Evolutionary conservation across 805 yeast genomes (phyloP), one percentile per base, ranked within the genome.

Genomic region (Metschnikowia lochheadii): DNA sequence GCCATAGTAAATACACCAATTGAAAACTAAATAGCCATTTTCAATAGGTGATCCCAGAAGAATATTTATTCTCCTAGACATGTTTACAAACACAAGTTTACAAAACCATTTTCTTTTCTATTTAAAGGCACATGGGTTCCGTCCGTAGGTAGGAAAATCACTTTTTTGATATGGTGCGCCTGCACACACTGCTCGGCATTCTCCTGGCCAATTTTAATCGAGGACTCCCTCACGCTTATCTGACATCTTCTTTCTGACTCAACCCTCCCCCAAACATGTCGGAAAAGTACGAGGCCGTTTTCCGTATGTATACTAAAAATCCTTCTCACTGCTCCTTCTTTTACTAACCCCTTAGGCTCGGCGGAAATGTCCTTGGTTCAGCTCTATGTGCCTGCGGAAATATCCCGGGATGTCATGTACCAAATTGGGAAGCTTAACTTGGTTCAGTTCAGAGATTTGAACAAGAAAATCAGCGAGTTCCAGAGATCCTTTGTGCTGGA

Each of bases 331-430:
- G 13, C n/a, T 18, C 18, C 34, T 37, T 21, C 17, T 5, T 13
- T 5, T 57, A 61, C 63, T 56, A 60, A 58, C 63, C 11, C 40
- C 39, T 40, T 49, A 68, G 75, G 97, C 77, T 91, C 98, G 51
- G 98, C 98, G 85, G 96, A 88, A 63, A 95, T 94, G 98, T 82
- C 96, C 44, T 80, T 91, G 60, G 87, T 92, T 48, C 97, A 94
- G 73, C 76, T 94, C 59, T 92, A 89, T 67, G 82, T 94, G 52
- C 92, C 98, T 7, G 83, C 88, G 26, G 99, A 94, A 69, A 84
- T 87, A 40, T 82, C 96, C 6, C 77, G 97, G 55, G 96, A 90
- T 52, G 82, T 89, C 36, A 85, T 90, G n/a, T 81, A 89, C 51
- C 81, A 88, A 26, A 73, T 94, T 35, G 99, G 99, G 4, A 89